These are phyloP conservation scores for Russula ochroleuca DNA, from an alignment of 768 basidiomycete genomes.

Conservation along the genomic window DNA sequence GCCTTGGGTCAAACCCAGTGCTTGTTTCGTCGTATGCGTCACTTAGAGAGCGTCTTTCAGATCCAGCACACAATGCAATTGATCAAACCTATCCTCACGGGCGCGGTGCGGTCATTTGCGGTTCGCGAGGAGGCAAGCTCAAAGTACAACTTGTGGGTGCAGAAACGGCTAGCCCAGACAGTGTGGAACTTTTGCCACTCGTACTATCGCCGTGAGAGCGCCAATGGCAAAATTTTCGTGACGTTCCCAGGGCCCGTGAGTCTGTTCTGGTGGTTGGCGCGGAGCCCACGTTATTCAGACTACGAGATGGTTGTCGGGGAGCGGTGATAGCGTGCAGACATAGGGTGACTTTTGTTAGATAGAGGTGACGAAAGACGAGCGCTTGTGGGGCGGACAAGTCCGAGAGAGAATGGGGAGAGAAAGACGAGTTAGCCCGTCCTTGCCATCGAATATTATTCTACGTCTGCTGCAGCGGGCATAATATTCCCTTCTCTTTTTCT, in stretches of 20 bases:
- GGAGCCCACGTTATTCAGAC: conserved; percentile 41
- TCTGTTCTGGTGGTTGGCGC: conserved; percentile 51
- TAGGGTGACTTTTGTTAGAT: background rate
- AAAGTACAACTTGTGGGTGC: conserved; percentile 51
- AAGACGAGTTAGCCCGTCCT: background rate
- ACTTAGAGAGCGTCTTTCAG: conserved; percentile 33
- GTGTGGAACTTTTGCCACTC: conserved; percentile 54
- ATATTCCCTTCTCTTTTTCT: conserved; percentile 19
- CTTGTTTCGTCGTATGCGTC: background rate
- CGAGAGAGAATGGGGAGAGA: background rate
- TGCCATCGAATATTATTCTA: background rate
- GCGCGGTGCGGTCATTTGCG: conserved; percentile 47
- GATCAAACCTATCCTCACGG: conserved; percentile 49
- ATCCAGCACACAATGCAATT: conserved; percentile 48
- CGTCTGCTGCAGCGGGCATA: background rate
- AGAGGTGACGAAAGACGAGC: background rate
- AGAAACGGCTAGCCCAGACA: conserved; percentile 42
- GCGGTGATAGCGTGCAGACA: conserved; percentile 33
- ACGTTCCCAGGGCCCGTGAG: conserved; percentile 53
- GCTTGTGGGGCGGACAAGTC: background rate
- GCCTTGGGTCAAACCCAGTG: background rate
- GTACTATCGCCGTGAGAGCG: conserved; percentile 45
- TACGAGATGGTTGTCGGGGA: conserved; percentile 43
- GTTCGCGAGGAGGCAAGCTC: conserved; percentile 45
- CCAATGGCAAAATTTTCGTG: conserved; percentile 40